Evolutionary conservation across 345 rosid genomes (phyloP), one percentile per base, ranked within the genome.

Genomic region (Rubroshorea leprosula): DNA sequence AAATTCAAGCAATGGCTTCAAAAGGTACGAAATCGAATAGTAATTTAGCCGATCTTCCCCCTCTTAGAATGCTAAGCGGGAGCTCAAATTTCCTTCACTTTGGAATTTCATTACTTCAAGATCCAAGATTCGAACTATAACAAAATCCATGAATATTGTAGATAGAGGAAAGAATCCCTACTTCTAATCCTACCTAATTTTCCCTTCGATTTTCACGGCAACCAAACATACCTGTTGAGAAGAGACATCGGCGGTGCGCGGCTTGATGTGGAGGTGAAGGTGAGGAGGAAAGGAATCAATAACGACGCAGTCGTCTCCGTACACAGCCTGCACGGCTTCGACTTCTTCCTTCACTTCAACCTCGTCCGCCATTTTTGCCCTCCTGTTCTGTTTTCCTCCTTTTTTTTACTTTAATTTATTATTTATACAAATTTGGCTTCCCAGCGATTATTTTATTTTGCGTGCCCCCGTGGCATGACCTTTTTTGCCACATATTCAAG

Each of bases 161-260:
- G n/a, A n/a, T n/a, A n/a, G 41, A 35, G 12, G 41, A 35, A 49
- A 51, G n/a, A 22, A 61, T 21, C 14, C 21, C 14, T 26, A 23
- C 21, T 8, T 3, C 18, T 46, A 63, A 17, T 55, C 23, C 39
- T n/a, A n/a, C 44, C 23, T 0, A 45, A n/a, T 23, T 22, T 48
- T 39, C 54, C 21, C 6, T 20, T 4, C 49, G 17, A 55, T 39
- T 47, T 53, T 46, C n/a, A 44, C 27, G 3, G 46, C n/a, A 38
- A 12, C 31, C 24, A 45, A 66, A 25, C 2, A 64, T 49, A 90
- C 97, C 97, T 85, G 96, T 43, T 86, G 90, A 19, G 96, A 91
- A 51, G 96, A 86, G 74, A 88, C 70, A 68, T 88, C 92, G 67
- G 92, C 95, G 11, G 95, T 91, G 46, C 98, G 87, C 53, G 98